These are phyloP conservation scores for Jatropha multifida DNA, from an alignment of 441 rosid species.

Conservation along the genomic window DNA sequence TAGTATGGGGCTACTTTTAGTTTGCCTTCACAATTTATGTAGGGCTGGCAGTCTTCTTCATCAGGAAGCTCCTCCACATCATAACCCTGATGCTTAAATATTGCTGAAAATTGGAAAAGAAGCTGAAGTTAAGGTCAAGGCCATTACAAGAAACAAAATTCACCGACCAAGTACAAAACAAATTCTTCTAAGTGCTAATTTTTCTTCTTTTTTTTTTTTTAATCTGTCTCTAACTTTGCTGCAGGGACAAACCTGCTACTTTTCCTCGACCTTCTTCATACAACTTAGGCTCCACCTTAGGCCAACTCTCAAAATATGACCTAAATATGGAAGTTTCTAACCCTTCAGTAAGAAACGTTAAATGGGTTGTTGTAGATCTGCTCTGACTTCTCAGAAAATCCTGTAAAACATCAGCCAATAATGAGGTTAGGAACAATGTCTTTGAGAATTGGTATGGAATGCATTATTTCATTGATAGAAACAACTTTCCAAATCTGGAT, in stretches of 20 bases:
- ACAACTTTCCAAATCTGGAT: constrained; percentile 4
- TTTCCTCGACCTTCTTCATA: constrained; percentile 89
- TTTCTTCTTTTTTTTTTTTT: constrained; percentile 24
- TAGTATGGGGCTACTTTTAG: constrained; percentile 46
- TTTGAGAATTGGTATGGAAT: constrained; percentile 1
- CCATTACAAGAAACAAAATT: background rate
- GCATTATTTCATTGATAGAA: constrained; percentile 7
- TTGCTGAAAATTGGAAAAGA: constrained; percentile 36
- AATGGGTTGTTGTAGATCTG: constrained; percentile 47
- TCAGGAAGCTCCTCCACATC: constrained; percentile 84
- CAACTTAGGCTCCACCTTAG: constrained; percentile 59
- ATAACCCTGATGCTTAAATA: constrained; percentile 68
- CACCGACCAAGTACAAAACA: background rate
- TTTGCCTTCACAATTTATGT: constrained; percentile 72
- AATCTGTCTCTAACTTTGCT: constrained; percentile 11
- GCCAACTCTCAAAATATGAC: constrained; percentile 78
- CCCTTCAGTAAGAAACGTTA: constrained; percentile 69
- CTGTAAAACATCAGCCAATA: constrained; percentile 33
- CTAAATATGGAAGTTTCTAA: constrained; percentile 67
- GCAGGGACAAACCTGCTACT: constrained; percentile 77
- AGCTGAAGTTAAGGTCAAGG: constrained; percentile 21
- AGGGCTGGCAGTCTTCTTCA: constrained; percentile 60
- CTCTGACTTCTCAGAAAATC: constrained; percentile 48
- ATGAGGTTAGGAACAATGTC: constrained; percentile 19
- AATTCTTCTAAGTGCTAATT: constrained; percentile 4